phyloP scores from a whole-genome alignment of 2,329 filamentous ascomycete genomes.

The Xylariaceae sp. region DNA sequence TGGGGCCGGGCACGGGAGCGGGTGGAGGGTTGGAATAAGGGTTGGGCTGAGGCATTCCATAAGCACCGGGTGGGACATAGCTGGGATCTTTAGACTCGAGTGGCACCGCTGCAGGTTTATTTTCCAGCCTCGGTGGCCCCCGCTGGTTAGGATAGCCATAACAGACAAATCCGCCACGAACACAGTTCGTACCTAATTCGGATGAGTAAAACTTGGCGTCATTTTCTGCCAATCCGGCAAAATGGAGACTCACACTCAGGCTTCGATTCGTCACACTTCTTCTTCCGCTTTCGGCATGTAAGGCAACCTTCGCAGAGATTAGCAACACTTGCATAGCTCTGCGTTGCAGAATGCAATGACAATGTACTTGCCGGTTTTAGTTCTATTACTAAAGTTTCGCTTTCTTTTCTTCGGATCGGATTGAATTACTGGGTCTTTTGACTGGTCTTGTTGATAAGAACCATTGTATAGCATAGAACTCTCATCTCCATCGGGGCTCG shows the following conservation, averaged over 20 bases:
- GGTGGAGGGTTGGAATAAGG: conserved; percentile 30
- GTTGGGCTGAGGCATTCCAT: conserved; percentile 50
- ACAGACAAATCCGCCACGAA: conserved; percentile 83
- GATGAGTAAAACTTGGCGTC: conserved; percentile 17
- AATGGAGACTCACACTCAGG: conserved; percentile 68
- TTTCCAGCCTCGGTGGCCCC: conserved; percentile 73
- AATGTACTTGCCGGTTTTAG: conserved; percentile 58
- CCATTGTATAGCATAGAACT: conserved; percentile 37
- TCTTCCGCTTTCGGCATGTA: conserved; percentile 87
- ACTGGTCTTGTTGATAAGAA: conserved; percentile 43
- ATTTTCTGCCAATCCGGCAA: background rate
- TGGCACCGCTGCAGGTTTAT: conserved; percentile 61
- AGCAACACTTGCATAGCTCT: conserved; percentile 1
- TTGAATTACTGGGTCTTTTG: conserved; percentile 44
- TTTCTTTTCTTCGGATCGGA: conserved; percentile 65
- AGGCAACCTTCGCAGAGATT: conserved; percentile 50
- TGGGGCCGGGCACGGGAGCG: conserved; percentile 31
- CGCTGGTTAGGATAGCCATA: conserved; percentile 83
- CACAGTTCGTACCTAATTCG: conserved; percentile 72
- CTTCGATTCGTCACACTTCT: conserved; percentile 95
- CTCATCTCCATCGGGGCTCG: conserved; percentile 52
- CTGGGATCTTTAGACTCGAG: conserved; percentile 76
- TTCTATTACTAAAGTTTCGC: conserved; percentile 86
- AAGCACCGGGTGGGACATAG: conserved; percentile 56
- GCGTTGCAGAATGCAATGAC: conserved; percentile 9